These are phyloP conservation scores for Themeda triandra DNA, from an alignment of 176 grass and related monocot genomes.

Conservation along the genomic window DNA sequence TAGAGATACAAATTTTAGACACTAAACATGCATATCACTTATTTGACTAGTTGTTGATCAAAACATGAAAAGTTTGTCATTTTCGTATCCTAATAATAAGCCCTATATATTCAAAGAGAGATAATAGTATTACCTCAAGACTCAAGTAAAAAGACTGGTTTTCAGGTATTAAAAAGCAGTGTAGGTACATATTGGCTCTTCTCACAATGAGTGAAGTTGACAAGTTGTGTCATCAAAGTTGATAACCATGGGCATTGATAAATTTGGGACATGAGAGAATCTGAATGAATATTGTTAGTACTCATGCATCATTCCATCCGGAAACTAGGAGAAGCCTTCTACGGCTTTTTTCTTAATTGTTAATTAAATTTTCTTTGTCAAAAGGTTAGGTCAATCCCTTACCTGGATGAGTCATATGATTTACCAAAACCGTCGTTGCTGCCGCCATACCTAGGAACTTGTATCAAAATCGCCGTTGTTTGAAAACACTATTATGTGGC, in stretches of 20 bases:
- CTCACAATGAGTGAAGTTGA: background rate
- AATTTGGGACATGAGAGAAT: background rate
- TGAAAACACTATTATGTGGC: no score
- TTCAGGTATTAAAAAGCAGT: background rate
- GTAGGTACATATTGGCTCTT: background rate
- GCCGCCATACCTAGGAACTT: no score
- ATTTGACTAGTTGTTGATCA: background rate
- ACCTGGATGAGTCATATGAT: no score
- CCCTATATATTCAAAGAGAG: background rate
- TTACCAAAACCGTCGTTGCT: no score
- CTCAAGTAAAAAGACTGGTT: background rate
- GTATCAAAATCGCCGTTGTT: no score
- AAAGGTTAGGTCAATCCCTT: background rate
- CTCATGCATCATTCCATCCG: no score
- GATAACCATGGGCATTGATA: background rate
- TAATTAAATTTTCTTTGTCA: background rate
- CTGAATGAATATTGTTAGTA: background rate
- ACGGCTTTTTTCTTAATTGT: background rate
- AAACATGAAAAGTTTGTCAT: background rate
- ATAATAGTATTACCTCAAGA: background rate
- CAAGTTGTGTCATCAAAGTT: background rate
- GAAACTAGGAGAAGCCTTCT: no score
- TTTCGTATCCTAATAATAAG: background rate
- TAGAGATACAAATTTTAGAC: no score
- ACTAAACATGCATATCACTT: background rate